Percentiles rank a stretch among this genome's conserved stretches.
Evolutionary conservation across 2,329 filamentous ascomycete genomes (phyloP).

Genomic region (Xylaria sp.): DNA sequence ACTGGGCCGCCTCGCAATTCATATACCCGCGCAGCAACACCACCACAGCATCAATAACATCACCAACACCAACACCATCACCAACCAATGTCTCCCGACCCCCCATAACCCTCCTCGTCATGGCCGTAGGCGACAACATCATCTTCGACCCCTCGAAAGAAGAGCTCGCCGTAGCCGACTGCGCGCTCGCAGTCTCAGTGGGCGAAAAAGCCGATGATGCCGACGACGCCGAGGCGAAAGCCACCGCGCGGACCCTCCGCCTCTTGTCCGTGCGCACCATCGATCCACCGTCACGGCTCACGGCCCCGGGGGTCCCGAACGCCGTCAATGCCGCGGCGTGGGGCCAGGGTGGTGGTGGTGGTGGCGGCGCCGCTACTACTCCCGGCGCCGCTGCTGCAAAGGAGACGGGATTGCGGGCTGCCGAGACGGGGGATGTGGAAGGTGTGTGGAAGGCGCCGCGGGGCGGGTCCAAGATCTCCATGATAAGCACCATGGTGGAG

Average conservation of each 20-base stretch:
- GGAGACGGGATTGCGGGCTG: slow-evolving; percentile 55
- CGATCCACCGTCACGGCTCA: slow-evolving; percentile 78
- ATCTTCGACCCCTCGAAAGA: slow-evolving; percentile 94
- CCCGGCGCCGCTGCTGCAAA: slow-evolving; percentile 50
- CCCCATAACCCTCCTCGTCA: slow-evolving; percentile 89
- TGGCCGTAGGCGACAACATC: slow-evolving; percentile 86
- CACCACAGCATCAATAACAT: not conserved
- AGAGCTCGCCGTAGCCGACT: slow-evolving; percentile 92
- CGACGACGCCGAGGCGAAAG: slow-evolving; percentile 30
- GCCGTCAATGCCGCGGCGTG: slow-evolving; percentile 68
- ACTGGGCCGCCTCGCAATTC: slow-evolving; percentile 86
- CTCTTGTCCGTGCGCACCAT: slow-evolving; percentile 77
- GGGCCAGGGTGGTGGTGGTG: slow-evolving; percentile 50
- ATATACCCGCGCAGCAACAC: slow-evolving; percentile 72
- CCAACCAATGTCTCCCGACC: slow-evolving; percentile 63
- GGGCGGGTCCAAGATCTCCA: slow-evolving; percentile 80
- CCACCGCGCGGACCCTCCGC: slow-evolving; percentile 58
- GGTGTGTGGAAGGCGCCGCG: slow-evolving; percentile 88
- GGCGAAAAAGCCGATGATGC: slow-evolving; percentile 56
- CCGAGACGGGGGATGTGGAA: slow-evolving; percentile 68
- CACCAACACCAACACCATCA: slow-evolving; percentile 7
- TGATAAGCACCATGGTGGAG: slow-evolving; percentile 80
- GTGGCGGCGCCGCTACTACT: too few species aligned
- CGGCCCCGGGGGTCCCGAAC: slow-evolving; percentile 76
- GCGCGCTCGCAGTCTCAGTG: slow-evolving; percentile 86